Base-by-base conservation (phyloP, 805 yeast genomes). In the Millerozyma miso region DNA sequence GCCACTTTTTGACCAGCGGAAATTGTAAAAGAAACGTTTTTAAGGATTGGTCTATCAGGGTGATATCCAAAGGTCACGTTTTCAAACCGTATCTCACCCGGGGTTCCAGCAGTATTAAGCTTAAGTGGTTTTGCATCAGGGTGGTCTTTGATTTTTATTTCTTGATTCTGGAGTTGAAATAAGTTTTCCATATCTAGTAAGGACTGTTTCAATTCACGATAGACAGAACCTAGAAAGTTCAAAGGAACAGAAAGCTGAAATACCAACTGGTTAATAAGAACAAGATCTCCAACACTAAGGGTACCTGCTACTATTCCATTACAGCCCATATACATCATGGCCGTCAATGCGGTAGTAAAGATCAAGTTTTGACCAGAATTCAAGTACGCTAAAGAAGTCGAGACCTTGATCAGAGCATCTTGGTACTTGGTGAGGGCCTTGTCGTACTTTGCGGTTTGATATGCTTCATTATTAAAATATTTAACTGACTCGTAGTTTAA, bases 241-340 rank as follows among this genome's bases (percentile, higher is more conserved):
- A 93, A 72, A 2, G 99, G 99, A 12, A 93, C 96, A 32, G 95
- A 85, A 35, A 93, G 74, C 69, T 93, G 99, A 73, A 93, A 93
- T 13, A 93, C 98, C 43, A 93, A 75, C 67, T 93, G 99, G 64
- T 93, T 93, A 50, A 93, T 91, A 46, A 93, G 71, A 16, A 93
- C 98, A 56, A 93, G 72, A 60, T 93, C 99, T 52, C 99, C 99
- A 16, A 93, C 97, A 0, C 95, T 84, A 42, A 93, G 69, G 0
- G 79, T 63, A 0, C 96, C 96, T 2, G 77, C 63, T 12, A 88
- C 81, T n/a, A 93, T 93, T 19, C 98, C 98, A 42, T 81, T 80
- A 55, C 96, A 88, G 13, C 97, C 97, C 95, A 93, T 83, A 62
- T 87, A 93, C 99, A 93, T 93, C 95, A 93, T 93, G 1, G 83